Evolutionary conservation across 202 grass and related monocot genomes (phyloP), one percentile per base, ranked within the genome.

Genomic region (Bolboschoenoplectus hybrid): DNA sequence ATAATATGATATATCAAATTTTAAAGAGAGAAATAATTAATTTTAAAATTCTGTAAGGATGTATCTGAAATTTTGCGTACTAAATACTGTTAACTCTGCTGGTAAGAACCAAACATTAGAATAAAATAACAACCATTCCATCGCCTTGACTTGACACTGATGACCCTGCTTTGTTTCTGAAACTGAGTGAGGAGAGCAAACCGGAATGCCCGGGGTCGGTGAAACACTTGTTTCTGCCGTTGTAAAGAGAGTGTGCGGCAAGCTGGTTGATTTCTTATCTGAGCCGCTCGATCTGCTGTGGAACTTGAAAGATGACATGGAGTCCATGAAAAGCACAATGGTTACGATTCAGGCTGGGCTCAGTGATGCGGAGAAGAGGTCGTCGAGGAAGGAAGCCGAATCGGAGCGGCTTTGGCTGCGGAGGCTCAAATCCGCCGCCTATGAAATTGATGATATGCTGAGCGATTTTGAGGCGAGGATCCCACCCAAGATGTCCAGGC

Each of bases 401-500:
- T 32, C 60, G 26, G 60, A 32, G 60, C 45, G 41, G 2, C 58
- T 87, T 5, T 87, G 85, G 85, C 85, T 87, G 32, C 47, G 75
- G 35, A 68, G 56, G 49, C 86, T 87, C 67, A 87, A 87, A 63
- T 35, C 50, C 47, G 77, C 78, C 41, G 86, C 78, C 69, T 83
- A 87, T 51, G 66, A 83, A 57, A 83, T 87, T 63, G 65, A 87
- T 9, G 86, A 87, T 81, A 47, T 87, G 53, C 52, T 87, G 67
- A 16, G 62, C 63, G 85, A 87, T 36, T 64, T 82, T 65, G 58
- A 62, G n/a, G 58, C 55, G 0, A 66, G n/a, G 9, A 56, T 35
- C 36, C 7, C 1, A 6, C 80, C 7, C 0, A n/a, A 82, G 72
- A 77, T 50, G 50, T 2, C 62, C 35, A 13, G 57, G 1, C 38